Evolutionary conservation across 768 basidiomycete genomes (phyloP), one percentile per base, ranked within the genome.

Genomic region (Auriculariales sp.): DNA sequence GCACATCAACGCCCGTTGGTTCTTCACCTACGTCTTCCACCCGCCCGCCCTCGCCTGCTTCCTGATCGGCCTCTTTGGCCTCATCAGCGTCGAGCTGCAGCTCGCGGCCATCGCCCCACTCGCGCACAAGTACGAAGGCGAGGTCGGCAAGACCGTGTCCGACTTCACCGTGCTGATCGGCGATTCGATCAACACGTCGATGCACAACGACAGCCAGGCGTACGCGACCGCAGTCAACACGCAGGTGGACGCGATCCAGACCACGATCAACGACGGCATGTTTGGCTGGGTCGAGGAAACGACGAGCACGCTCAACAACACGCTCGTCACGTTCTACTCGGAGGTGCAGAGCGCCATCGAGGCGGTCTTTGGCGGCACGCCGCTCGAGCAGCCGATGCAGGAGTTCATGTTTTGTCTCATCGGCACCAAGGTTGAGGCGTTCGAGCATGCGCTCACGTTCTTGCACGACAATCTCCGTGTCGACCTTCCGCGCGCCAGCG

Each of bases 231-330:
- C 71, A 28, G 71, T 92, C 59, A 99, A 98, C 55, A 58, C 57
- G 17, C 83, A 77, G 28, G 78, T 97, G 19, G 73, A 77, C 46
- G 57, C 57, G 29, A 71, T 89, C 46, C 87, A 98, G 66, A 70
- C 68, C 32, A 75, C 78, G 4, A 77, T 98, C 64, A 89, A 97
- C 61, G 68, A 88, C 33, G 85, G 84, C 24, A 66, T 98, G 42
- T 94, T 98, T 54, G 91, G 92, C 9, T 98, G 93, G 93, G 82
- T 98, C 46, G 91, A 97, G 57, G 74, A 71, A 15, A 94, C 94
- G 6, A 94, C 91, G 1, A 79, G 78, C 3, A 79, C 82, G 4
- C 73, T 99, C 48, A 99, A 99, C 63, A 68, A 70, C 56, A 95
- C 94, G 3, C 68, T 99, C 58, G 82, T 77, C 61, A 72, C 71